Conservation (phyloP, 352 stramenopile genomes). For the Pythium vanterpoolii region DNA sequence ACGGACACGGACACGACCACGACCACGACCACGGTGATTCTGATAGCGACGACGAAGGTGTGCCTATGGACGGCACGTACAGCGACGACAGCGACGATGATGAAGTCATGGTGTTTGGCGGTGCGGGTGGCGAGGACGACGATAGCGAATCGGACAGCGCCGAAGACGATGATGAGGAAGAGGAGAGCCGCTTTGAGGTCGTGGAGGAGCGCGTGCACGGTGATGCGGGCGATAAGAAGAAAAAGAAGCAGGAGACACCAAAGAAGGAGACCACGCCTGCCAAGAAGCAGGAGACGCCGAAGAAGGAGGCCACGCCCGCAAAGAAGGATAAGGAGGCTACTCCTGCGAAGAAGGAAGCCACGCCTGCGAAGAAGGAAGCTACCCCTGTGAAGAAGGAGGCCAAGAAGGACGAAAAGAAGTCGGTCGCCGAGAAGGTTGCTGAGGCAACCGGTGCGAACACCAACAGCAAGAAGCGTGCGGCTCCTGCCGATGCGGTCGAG, state of each 20-base stretch:
- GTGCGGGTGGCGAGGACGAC: slow-evolving; percentile 28
- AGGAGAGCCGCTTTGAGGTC: slow-evolving; percentile 64
- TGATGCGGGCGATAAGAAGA: slow-evolving; percentile 35
- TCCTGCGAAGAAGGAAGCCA: slow-evolving; percentile 26
- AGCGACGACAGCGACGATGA: slow-evolving; percentile 32
- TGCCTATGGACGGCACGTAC: slow-evolving; percentile 23
- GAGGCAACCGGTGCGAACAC: slow-evolving; percentile 28
- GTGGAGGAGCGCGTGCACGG: slow-evolving; percentile 67
- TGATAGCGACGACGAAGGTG: slow-evolving; percentile 34
- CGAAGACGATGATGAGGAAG: slow-evolving; percentile 43
- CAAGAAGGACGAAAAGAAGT: slow-evolving; percentile 38
- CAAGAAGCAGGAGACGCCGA: slow-evolving; percentile 22
- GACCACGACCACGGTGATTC: slow-evolving; percentile 22
- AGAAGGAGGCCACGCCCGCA: slow-evolving; percentile 15
- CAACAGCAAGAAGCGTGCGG: slow-evolving; percentile 64
- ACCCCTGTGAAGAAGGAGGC: slow-evolving; percentile 23
- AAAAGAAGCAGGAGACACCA: slow-evolving; percentile 13
- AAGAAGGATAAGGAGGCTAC: slow-evolving; percentile 21
- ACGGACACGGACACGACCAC: slow-evolving; percentile 34
- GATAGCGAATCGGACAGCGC: slow-evolving; percentile 35
- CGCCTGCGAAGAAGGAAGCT: slow-evolving; percentile 27
- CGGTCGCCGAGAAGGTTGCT: slow-evolving; percentile 43
- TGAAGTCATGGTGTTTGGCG: slow-evolving; percentile 68
- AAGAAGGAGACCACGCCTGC: slow-evolving; percentile 19
- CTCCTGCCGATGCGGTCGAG: slow-evolving; percentile 51